Evolutionary conservation across 2,329 filamentous ascomycete genomes (phyloP).

Genomic region (Cytospora mali): DNA sequence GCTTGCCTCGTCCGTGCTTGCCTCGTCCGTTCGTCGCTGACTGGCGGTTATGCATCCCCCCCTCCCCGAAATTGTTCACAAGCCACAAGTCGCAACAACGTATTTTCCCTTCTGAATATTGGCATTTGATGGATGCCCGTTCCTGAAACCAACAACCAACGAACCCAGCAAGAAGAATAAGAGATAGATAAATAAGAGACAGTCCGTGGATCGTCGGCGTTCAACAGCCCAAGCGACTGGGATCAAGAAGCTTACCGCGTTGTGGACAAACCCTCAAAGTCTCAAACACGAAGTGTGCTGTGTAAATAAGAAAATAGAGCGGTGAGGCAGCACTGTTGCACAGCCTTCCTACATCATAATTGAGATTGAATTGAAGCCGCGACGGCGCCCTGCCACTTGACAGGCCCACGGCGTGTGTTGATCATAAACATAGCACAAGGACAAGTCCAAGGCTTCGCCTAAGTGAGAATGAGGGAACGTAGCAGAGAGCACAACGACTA

Average conservation of each 20-base stretch:
- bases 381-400: slow-evolving; percentile 4
- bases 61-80: background rate
- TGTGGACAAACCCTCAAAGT: background rate
- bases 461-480: background rate
- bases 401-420: background rate
- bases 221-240: slow-evolving; percentile 3
- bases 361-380: background rate
- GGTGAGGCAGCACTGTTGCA: background rate
- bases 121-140: background rate
- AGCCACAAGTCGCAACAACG: background rate
- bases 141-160: slow-evolving; percentile 4
- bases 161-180: too few relatives aligned
- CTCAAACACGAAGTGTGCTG: background rate
- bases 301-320: background rate
- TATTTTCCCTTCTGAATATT: background rate
- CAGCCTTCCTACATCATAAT: background rate
- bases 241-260: background rate
- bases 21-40: background rate
- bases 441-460: background rate
- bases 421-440: background rate
- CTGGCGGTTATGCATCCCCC: background rate
- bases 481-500: background rate
- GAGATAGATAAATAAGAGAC: background rate
- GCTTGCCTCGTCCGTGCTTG: too few relatives aligned
- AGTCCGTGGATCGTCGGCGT: too few relatives aligned